Base-by-base conservation (phyloP, 1,139 yeast genomes). In the Diutina catenulata region DNA sequence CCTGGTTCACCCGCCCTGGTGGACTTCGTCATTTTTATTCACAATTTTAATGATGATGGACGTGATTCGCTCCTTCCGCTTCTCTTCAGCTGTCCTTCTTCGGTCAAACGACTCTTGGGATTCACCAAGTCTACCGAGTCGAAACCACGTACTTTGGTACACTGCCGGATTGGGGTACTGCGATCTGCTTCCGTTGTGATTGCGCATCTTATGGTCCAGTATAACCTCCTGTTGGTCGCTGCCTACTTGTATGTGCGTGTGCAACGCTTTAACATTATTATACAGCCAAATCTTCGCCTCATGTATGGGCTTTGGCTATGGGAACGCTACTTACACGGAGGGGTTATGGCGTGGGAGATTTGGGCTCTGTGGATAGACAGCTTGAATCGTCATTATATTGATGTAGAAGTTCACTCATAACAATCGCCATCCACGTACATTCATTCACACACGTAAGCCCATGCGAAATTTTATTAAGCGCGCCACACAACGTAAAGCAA, bases 121-220 rank as follows among this genome's bases (percentile, higher is more conserved):
- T 47, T 64, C 25, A 49, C 52, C 14, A 48, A 53, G 27, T 55
- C 56, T 2, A 38, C 44, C 3, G 37, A 37, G 8, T 38, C 41
- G 2, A 53, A 49, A 23, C 72, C 67, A 33, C 74, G 68, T 28
- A 78, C 84, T 0, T 60, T 87, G 40, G 86, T 84, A 14, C 95
- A 87, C 53, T 87, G 96, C 53, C 78, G 86, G 50, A 94, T 83
- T 40, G 96, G 96, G 1, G 96, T 87, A 4, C 83, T 94, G 0
- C 64, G 96, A 40, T 80, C 93, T 18, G 96, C 95, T 0, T 78
- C 94, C 0, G 81, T 88, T 29, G 81, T 94, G 47, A 83, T 87
- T 45, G 95, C 96, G 3, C 88, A 83, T 51, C 80, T 84, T 41
- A 86, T 87, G 94, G 79, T 76, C 46, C 61, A 83, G 38, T 61